Percentiles rank a stretch among this genome's conserved stretches.
Evolutionary conservation across 768 basidiomycete genomes (phyloP).

Genomic region (Mycena metata): DNA sequence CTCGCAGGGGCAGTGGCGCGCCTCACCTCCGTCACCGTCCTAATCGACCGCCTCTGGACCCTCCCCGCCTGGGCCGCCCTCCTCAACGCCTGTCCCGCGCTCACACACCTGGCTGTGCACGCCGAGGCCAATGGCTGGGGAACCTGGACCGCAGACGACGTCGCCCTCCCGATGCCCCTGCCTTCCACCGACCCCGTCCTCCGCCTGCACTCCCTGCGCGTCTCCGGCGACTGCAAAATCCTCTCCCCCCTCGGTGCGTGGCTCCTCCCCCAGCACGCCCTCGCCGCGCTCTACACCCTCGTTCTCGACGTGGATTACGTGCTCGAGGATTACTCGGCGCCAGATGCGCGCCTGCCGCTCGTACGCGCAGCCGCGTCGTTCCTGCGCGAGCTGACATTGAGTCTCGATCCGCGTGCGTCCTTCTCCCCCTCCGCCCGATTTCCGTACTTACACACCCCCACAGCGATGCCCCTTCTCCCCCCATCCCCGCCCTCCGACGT

Average conservation of each 20-base stretch:
- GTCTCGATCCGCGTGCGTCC: conserved; percentile 34
- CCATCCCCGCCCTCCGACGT: too few species aligned
- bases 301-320: conserved; percentile 27
- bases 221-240: conserved; percentile 28
- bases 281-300: conserved; percentile 24
- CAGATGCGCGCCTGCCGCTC: conserved; percentile 18
- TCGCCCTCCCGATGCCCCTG: neutral
- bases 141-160: conserved; percentile 12
- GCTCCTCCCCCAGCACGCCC: conserved; percentile 27
- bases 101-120: conserved; percentile 9
- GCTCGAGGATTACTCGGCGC: conserved; percentile 17
- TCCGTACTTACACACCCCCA: neutral
- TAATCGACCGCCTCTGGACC: conserved; percentile 23
- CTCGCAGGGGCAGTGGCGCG: conserved; percentile 1
- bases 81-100: conserved; percentile 29
- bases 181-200: neutral
- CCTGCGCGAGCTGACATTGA: conserved; percentile 22
- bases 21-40: conserved; percentile 21
- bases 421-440: neutral
- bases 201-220: conserved; percentile 23
- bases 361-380: conserved; percentile 13
- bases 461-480: conserved; percentile 18
- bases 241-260: conserved; percentile 26
- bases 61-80: conserved; percentile 31
- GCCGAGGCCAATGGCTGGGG: conserved; percentile 9